These are phyloP conservation scores for Paraurostyla sp. DNA, from an alignment of 73 alveolate species.

Conservation along the genomic window DNA sequence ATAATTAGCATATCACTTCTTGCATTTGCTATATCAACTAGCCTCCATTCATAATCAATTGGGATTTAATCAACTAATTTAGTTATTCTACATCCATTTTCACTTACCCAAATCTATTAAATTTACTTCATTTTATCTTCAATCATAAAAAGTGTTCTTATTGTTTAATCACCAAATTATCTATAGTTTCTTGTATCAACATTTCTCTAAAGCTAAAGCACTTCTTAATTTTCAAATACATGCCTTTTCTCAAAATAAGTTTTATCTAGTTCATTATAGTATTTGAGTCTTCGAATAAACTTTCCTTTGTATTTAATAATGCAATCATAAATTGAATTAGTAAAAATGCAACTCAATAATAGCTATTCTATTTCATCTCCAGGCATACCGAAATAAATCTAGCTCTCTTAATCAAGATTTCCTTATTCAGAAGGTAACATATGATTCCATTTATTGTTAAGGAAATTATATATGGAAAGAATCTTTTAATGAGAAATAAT, in stretches of 20 bases:
- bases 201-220: conserved; percentile 31
- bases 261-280: conserved; percentile 16
- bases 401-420: neutral
- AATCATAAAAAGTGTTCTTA: conserved; percentile 40
- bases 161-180: conserved; percentile 39
- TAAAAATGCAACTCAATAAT: neutral
- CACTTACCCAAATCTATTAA: conserved; percentile 40
- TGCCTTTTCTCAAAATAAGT: conserved; percentile 43
- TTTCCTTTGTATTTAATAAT: conserved; percentile 26
- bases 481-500: conserved; percentile 16
- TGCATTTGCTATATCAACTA: conserved; percentile 37
- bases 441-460: conserved; percentile 39
- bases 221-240: conserved; percentile 37
- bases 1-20: conserved; percentile 31
- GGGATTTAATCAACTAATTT: conserved; percentile 39
- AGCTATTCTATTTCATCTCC: conserved; percentile 38
- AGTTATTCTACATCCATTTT: conserved; percentile 53
- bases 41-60: conserved; percentile 7
- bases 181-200: conserved; percentile 40
- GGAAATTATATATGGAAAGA: conserved; percentile 2
- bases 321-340: conserved; percentile 47
- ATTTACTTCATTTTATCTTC: neutral
- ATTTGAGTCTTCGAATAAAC: conserved; percentile 40
- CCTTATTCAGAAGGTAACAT: conserved; percentile 48
- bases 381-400: conserved; percentile 42